phyloP scores from a whole-genome alignment of 257 asterid species.

The Plectranthus barbatus region DNA sequence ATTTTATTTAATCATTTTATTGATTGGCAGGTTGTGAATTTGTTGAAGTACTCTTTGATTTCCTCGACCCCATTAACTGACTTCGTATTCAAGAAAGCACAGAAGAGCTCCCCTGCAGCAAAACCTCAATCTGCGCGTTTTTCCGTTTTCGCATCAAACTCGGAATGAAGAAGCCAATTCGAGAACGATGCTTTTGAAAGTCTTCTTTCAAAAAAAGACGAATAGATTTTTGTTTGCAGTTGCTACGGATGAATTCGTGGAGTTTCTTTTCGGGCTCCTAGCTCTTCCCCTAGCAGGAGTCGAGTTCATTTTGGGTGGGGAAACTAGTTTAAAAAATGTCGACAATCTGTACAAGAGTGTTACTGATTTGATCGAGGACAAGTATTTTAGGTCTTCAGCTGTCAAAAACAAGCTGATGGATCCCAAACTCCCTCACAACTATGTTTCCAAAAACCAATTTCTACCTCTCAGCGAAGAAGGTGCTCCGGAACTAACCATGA shows the following conservation, averaged over 20 bases:
- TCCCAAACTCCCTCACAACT: background rate
- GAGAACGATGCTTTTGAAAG: slow-evolving; percentile 2
- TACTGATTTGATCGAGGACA: background rate
- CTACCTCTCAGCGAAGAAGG: background rate
- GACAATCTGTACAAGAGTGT: slow-evolving; percentile 13
- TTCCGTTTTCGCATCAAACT: too few relatives aligned
- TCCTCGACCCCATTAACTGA: slow-evolving; percentile 14
- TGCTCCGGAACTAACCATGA: too few relatives aligned
- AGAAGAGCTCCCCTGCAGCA: background rate
- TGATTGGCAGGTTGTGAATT: slow-evolving; percentile 4
- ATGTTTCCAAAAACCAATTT: background rate
- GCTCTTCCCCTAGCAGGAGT: slow-evolving; percentile 12
- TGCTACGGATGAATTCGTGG: slow-evolving; percentile 7
- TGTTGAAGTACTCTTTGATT: background rate
- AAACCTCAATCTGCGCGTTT: background rate
- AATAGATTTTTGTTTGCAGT: slow-evolving; percentile 4
- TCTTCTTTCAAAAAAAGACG: background rate
- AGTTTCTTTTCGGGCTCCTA: slow-evolving; percentile 13
- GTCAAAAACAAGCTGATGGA: background rate
- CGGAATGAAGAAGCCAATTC: background rate
- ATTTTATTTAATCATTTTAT: background rate
- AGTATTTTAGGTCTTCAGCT: background rate
- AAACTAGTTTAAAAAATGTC: background rate
- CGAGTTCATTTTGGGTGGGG: background rate
- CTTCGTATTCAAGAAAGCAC: background rate